These are phyloP conservation scores for Penicillium longicatenatum DNA, from an alignment of 495 filamentous ascomycete species.

Conservation along the genomic window DNA sequence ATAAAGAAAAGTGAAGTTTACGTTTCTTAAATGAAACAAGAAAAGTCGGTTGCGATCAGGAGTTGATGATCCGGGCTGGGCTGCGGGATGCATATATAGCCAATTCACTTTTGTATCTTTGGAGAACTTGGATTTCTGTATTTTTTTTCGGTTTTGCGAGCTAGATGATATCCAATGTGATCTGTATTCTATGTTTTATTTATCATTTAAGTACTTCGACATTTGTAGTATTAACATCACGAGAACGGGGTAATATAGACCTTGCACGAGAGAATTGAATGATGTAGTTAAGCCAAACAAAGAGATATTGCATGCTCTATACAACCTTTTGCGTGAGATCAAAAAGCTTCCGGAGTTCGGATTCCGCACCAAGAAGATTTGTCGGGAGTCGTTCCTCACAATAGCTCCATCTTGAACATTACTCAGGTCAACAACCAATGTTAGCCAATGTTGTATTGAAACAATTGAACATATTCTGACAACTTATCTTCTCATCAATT, in stretches of 20 bases:
- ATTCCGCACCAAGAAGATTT: conserved; percentile 6
- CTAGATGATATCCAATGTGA: conserved; percentile 39
- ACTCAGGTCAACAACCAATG: conserved; percentile 56
- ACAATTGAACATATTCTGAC: too few species aligned
- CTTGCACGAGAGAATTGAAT: too few species aligned
- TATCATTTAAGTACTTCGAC: too few species aligned
- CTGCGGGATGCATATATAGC: conserved; percentile 20
- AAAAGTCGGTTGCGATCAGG: conserved; percentile 26
- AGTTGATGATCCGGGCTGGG: conserved; percentile 22
- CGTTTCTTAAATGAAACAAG: background rate
- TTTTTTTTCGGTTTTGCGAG: conserved; percentile 19
- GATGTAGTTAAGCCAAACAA: too few species aligned
- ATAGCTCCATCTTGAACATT: conserved; percentile 23
- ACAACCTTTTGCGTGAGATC: background rate
- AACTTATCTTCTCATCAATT: too few species aligned
- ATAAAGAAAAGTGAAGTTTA: conserved; percentile 9
- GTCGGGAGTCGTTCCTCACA: conserved; percentile 31
- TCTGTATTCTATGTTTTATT: conserved; percentile 28
- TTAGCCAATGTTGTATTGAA: conserved; percentile 70
- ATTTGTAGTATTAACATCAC: too few species aligned
- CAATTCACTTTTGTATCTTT: conserved; percentile 14
- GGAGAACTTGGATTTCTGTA: conserved; percentile 20
- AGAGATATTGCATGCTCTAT: too few species aligned
- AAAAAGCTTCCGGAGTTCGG: conserved; percentile 9
- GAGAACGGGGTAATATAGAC: too few species aligned